Evolutionary conservation across 1,284 basidiomycete species (phyloP).

Genomic region (Sporisorium exsertum): DNA sequence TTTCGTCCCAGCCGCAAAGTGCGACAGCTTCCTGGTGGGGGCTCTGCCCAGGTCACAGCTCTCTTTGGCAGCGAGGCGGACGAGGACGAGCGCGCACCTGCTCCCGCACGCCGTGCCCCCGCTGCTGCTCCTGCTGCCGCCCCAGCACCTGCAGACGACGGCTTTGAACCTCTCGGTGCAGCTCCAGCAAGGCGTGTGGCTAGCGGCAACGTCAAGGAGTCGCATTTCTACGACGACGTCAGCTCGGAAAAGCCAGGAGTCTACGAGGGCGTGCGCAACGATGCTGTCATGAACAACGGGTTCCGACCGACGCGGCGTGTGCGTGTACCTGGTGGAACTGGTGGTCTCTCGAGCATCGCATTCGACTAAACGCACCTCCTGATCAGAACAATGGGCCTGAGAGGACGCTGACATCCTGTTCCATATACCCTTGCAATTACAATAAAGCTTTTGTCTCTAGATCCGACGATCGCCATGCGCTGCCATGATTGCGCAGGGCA

Average conservation of each 20-base stretch:
- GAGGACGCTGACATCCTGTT: not conserved
- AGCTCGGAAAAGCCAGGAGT: slow-evolving; percentile 30
- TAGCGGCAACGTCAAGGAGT: slow-evolving; percentile 39
- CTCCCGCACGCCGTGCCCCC: slow-evolving; percentile 3
- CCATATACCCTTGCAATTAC: slow-evolving; percentile 31
- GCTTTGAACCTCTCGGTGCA: slow-evolving; percentile 36
- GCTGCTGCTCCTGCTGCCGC: slow-evolving; percentile 16
- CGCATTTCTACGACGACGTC: slow-evolving; percentile 29
- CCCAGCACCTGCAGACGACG: slow-evolving; percentile 19
- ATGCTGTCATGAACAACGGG: slow-evolving; percentile 53
- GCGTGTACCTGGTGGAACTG: slow-evolving; percentile 55
- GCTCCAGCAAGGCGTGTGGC: slow-evolving; percentile 33
- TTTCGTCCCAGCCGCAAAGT: slow-evolving; percentile 62
- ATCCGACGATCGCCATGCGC: not conserved
- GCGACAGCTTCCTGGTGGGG: slow-evolving; percentile 58
- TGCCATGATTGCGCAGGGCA: too few species aligned
- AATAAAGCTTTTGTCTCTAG: not conserved
- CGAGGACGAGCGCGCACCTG: slow-evolving; percentile 28
- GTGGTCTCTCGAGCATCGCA: slow-evolving; percentile 55
- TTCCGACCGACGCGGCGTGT: slow-evolving; percentile 59
- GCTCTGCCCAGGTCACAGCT: slow-evolving; percentile 52
- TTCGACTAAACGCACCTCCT: slow-evolving; percentile 21
- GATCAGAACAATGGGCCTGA: slow-evolving; percentile 3
- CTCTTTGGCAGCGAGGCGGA: slow-evolving; percentile 56
- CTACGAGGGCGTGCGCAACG: slow-evolving; percentile 48